Percentiles rank a stretch among this genome's conserved stretches.
These are phyloP conservation scores for Scheffersomyces cryptocercus DNA, from an alignment of 1,139 yeast species.

Conservation along the genomic window DNA sequence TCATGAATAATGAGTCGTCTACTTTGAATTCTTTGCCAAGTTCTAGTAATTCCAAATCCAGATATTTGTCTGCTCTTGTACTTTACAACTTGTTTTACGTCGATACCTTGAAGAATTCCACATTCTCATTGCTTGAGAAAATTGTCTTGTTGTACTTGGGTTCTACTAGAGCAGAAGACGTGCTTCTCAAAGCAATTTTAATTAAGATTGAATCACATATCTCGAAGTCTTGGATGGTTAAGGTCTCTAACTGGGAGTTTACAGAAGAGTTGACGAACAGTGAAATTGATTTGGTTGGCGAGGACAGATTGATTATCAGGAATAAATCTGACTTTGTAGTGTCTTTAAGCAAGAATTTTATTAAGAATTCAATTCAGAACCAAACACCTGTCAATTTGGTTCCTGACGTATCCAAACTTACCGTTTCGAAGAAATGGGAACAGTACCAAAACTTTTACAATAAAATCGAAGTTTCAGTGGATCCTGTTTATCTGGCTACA, in stretches of 20 bases:
- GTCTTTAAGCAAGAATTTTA: constrained; percentile 52
- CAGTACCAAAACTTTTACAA: constrained; percentile 25
- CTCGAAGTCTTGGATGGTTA: constrained; percentile 57
- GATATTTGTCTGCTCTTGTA: constrained; percentile 46
- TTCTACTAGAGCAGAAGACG: constrained; percentile 60
- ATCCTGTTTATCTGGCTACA: constrained; percentile 21
- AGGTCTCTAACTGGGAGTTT: constrained; percentile 68
- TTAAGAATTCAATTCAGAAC: constrained; percentile 48
- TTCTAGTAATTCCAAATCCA: constrained; percentile 17
- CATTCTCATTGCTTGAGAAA: constrained; percentile 43
- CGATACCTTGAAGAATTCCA: constrained; percentile 51
- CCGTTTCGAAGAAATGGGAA: constrained; percentile 13
- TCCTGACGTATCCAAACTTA: not conserved
- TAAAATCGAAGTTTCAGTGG: constrained; percentile 11
- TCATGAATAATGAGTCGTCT: constrained; percentile 50
- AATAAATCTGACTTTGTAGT: constrained; percentile 53
- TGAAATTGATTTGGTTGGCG: constrained; percentile 46
- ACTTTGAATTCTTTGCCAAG: constrained; percentile 29
- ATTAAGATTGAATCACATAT: constrained; percentile 55
- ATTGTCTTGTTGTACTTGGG: constrained; percentile 62
- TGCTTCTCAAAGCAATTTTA: constrained; percentile 57
- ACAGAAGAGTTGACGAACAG: constrained; percentile 38
- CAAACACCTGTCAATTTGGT: constrained; percentile 1
- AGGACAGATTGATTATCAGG: constrained; percentile 45
- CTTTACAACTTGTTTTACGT: constrained; percentile 46